Conservation (phyloP, 1,284 basidiomycete genomes). For the Malassezia arunalokei region DNA sequence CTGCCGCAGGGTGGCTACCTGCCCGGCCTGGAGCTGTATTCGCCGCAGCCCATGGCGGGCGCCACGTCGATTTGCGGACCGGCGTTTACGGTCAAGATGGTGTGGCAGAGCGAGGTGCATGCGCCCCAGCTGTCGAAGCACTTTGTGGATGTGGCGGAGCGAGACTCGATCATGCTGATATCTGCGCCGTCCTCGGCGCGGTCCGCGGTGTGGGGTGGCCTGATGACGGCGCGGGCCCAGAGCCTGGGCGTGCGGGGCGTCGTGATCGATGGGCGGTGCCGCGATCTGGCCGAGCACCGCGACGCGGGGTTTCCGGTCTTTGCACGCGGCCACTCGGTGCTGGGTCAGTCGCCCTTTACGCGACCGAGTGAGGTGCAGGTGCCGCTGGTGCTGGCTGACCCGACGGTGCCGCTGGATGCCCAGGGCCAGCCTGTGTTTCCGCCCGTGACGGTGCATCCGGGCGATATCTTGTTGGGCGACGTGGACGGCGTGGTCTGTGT, state of each 20-base stretch:
- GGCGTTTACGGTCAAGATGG: slow-evolving; percentile 84
- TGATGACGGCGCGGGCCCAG: slow-evolving; percentile 74
- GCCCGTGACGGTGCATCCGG: slow-evolving; percentile 57
- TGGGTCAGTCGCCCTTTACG: slow-evolving; percentile 78
- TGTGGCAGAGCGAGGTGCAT: slow-evolving; percentile 54
- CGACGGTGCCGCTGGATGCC: slow-evolving; percentile 15
- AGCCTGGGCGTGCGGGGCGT: slow-evolving; percentile 60
- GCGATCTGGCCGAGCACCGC: slow-evolving; percentile 68
- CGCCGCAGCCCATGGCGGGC: slow-evolving; percentile 45
- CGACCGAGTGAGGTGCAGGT: slow-evolving; percentile 67
- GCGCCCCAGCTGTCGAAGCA: slow-evolving; percentile 62
- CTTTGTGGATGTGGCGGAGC: slow-evolving; percentile 69
- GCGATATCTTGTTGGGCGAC: slow-evolving; percentile 74
- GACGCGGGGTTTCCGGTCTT: slow-evolving; percentile 53
- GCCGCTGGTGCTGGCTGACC: slow-evolving; percentile 55
- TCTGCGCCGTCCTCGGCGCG: slow-evolving; percentile 59
- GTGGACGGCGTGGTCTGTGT: slow-evolving; percentile 80
- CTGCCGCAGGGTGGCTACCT: slow-evolving; percentile 65
- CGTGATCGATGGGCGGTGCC: slow-evolving; percentile 65
- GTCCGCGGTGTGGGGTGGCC: slow-evolving; percentile 79
- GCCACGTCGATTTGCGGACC: slow-evolving; percentile 52
- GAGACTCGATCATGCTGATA: slow-evolving; percentile 62
- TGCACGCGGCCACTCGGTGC: slow-evolving; percentile 65
- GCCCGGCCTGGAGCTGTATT: slow-evolving; percentile 61
- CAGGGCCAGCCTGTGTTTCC: slow-evolving; percentile 39